phyloP scores from a whole-genome alignment of 768 basidiomycete genomes.

The Naematelia aurantialba region DNA sequence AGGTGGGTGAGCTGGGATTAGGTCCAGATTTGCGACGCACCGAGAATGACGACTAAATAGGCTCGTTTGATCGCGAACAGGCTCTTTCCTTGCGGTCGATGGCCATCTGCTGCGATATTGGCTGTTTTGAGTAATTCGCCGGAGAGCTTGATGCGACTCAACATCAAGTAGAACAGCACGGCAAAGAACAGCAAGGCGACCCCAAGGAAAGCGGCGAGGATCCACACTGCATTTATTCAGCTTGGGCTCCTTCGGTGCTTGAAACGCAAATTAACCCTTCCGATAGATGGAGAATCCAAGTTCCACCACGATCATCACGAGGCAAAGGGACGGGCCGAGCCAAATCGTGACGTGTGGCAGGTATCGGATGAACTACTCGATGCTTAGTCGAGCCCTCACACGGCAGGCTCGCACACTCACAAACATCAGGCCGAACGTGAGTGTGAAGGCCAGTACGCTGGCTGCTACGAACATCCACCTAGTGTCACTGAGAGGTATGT shows the following conservation, averaged over 20 bases:
- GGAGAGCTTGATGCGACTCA: neutral
- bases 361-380: neutral
- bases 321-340: neutral
- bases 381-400: too few relatives aligned
- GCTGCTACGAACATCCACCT: neutral
- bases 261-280: neutral
- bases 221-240: neutral
- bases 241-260: neutral
- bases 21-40: neutral
- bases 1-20: neutral
- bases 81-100: neutral
- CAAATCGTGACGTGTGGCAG: neutral
- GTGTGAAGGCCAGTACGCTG: neutral
- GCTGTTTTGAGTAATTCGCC: neutral
- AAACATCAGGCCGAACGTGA: neutral
- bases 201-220: neutral
- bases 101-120: neutral
- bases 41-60: neutral
- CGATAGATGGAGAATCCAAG: neutral
- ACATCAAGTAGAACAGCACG: neutral
- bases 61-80: neutral
- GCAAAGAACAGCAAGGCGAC: neutral
- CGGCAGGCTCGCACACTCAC: too few relatives aligned
- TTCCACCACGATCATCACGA: neutral
- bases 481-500: neutral